phyloP scores from a whole-genome alignment of 495 filamentous ascomycete genomes.

The Barbatosphaeria neglecta region DNA sequence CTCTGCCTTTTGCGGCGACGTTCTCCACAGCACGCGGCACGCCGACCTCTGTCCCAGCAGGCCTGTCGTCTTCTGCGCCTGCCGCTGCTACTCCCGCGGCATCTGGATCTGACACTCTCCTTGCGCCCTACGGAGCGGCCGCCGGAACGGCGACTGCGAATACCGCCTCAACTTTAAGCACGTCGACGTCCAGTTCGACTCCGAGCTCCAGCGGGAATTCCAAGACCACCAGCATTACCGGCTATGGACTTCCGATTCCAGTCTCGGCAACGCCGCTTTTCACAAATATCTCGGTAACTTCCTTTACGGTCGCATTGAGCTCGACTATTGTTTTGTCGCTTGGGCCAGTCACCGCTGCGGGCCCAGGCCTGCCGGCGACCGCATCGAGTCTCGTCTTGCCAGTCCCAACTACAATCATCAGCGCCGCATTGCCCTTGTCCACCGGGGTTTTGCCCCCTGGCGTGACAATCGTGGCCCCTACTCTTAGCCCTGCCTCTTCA shows the following conservation, averaged over 20 bases:
- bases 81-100: neutral
- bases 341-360: neutral
- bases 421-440: neutral
- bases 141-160: too few relatives aligned
- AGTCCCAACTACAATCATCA: neutral
- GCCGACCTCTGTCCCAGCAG: neutral
- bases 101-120: neutral
- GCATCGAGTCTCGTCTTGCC: neutral
- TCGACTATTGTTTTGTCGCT: neutral
- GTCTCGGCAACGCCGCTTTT: neutral
- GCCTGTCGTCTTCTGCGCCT: too few relatives aligned
- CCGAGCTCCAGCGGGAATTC: neutral
- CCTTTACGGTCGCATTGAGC: neutral
- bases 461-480: neutral
- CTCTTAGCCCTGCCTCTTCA: neutral
- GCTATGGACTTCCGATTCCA: neutral
- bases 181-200: too few relatives aligned
- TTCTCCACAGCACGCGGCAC: neutral
- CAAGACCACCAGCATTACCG: neutral
- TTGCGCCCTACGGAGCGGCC: neutral
- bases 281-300: neutral
- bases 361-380: neutral
- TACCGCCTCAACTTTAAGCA: too few relatives aligned
- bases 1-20: slow-evolving; percentile 1
- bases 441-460: neutral